phyloP scores from a whole-genome alignment of 148 eudicot genomes.

The Chenopodium formosanum region DNA sequence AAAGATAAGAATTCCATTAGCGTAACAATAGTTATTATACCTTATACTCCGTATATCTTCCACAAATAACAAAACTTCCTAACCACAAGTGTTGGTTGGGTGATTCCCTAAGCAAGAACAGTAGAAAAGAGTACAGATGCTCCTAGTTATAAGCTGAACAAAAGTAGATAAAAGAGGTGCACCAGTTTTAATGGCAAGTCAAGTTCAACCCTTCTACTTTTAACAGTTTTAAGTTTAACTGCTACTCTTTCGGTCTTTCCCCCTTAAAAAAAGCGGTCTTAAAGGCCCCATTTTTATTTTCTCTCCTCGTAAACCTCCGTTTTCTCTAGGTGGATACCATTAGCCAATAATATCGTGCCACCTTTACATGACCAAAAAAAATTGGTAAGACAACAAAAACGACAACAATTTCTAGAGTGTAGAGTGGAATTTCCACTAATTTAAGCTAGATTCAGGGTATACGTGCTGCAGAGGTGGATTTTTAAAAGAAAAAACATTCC shows the following conservation, averaged over 20 bases:
- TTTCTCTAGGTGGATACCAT: not conserved
- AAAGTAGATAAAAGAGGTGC: conserved; percentile 2
- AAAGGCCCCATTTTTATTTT: not conserved
- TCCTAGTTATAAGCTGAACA: not conserved
- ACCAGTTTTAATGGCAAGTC: conserved; percentile 13
- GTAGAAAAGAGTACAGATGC: not conserved
- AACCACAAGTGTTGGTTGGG: not conserved
- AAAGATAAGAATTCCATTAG: no score
- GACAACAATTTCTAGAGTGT: not conserved
- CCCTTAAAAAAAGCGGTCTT: not conserved
- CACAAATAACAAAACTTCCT: not conserved
- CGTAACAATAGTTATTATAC: no score
- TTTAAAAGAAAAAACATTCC: not conserved
- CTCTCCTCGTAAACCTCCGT: not conserved
- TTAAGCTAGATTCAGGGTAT: not conserved
- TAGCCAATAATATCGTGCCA: not conserved
- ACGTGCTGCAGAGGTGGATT: not conserved
- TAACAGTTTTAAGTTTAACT: not conserved
- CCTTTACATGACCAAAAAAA: not conserved
- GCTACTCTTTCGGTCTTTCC: not conserved
- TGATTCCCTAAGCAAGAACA: not conserved
- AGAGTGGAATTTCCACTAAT: not conserved
- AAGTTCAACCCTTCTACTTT: conserved; percentile 7
- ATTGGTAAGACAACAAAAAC: not conserved
- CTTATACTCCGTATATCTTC: no score